Percentiles rank a stretch among this genome's conserved stretches.
Conservation (phyloP, 345 rosid genomes). For the Citrus medica region DNA sequence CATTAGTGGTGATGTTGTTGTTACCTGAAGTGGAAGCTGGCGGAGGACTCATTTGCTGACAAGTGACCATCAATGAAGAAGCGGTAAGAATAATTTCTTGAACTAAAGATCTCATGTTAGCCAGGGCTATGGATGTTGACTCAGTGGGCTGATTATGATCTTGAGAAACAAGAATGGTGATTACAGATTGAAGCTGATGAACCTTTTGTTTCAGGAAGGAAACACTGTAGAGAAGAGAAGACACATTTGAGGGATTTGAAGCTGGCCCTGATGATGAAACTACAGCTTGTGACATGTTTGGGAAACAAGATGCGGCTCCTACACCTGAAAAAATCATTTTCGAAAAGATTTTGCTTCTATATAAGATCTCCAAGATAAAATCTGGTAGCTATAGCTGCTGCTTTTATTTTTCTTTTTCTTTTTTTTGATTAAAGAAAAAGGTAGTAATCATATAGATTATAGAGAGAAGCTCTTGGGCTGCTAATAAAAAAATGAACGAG, state of each 20-base stretch:
- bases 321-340: slow-evolving; percentile 25
- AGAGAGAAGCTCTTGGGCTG: neutral
- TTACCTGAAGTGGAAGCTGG: slow-evolving; percentile 7
- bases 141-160: slow-evolving; percentile 29
- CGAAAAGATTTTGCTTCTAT: neutral
- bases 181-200: slow-evolving; percentile 56
- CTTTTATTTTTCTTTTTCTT: neutral
- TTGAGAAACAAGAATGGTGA: slow-evolving; percentile 36
- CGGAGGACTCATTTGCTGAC: slow-evolving; percentile 51
- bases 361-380: neutral
- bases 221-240: slow-evolving; percentile 53
- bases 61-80: slow-evolving; percentile 59
- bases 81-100: slow-evolving; percentile 64
- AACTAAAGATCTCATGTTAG: slow-evolving; percentile 44
- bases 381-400: neutral
- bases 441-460: neutral
- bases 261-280: slow-evolving; percentile 17
- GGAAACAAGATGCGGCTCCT: slow-evolving; percentile 18
- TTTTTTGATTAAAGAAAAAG: neutral
- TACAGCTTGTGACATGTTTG: slow-evolving; percentile 23
- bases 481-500: neutral
- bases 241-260: slow-evolving; percentile 10
- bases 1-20: neutral
- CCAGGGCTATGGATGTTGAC: slow-evolving; percentile 42
- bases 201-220: slow-evolving; percentile 63